Percentiles rank a stretch among this genome's conserved stretches.
Conservation (phyloP, 2,329 filamentous ascomycete genomes). For the Hymenoscyphus fructigenus region DNA sequence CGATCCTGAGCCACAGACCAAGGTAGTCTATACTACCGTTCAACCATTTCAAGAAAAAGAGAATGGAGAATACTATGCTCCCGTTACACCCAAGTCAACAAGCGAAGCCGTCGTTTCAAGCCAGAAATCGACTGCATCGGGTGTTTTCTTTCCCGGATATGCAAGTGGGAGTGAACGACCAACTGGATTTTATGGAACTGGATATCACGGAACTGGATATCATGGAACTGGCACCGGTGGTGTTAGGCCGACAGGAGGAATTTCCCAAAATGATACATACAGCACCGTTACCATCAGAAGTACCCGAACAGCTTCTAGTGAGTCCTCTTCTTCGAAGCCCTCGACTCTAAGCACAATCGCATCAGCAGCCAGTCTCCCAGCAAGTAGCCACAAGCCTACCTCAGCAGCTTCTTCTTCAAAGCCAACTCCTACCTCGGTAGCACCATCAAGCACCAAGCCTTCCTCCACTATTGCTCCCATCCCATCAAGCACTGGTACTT, state of each 20-base stretch:
- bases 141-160: constrained; percentile 17
- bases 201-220: constrained; percentile 1
- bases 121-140: constrained; percentile 17
- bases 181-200: constrained; percentile 6
- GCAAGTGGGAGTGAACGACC: constrained; percentile 9
- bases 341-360: neutral
- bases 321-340: neutral
- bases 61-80: neutral
- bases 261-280: neutral
- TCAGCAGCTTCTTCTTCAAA: neutral
- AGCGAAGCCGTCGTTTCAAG: constrained; percentile 3
- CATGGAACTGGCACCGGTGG: constrained; percentile 16
- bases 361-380: neutral
- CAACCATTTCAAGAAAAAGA: neutral
- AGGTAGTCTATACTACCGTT: neutral
- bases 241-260: constrained; percentile 18
- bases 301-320: neutral
- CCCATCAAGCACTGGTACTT: constrained; percentile 12
- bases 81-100: neutral
- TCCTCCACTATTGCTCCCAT: neutral
- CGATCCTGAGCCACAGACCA: neutral
- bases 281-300: neutral
- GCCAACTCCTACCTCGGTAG: neutral
- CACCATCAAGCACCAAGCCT: neutral
- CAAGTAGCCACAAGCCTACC: constrained; percentile 2